Conservation (phyloP, 2,329 filamentous ascomycete genomes). For the Fusarium ramigenum region DNA sequence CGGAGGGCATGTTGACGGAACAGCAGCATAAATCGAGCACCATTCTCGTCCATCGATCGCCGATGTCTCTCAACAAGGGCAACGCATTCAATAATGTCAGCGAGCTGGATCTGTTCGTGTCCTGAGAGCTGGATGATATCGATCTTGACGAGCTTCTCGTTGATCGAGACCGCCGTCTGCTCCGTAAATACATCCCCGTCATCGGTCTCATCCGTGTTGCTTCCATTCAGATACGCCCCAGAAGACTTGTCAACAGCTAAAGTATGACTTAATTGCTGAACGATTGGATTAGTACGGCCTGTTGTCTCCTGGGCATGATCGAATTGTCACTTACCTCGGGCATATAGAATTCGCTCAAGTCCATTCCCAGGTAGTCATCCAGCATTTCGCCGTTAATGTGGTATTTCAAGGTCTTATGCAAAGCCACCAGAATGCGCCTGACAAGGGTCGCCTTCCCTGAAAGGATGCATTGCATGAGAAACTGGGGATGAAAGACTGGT, state of each 20-base stretch:
- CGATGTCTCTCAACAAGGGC: slow-evolving; percentile 87
- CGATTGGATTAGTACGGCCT: slow-evolving; percentile 5
- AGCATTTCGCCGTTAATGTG: slow-evolving; percentile 82
- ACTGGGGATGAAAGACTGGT: slow-evolving; percentile 91
- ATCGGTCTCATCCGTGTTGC: slow-evolving; percentile 53
- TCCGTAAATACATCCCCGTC: slow-evolving; percentile 76
- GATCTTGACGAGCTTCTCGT: slow-evolving; percentile 78
- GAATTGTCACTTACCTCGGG: slow-evolving; percentile 31
- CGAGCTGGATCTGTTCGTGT: slow-evolving; percentile 85
- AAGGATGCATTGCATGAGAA: slow-evolving; percentile 86
- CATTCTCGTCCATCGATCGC: slow-evolving; percentile 90
- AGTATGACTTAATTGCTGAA: slow-evolving; percentile 26
- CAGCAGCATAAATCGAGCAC: slow-evolving; percentile 86
- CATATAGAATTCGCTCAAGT: slow-evolving; percentile 67
- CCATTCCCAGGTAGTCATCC: slow-evolving; percentile 78
- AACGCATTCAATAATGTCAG: slow-evolving; percentile 85
- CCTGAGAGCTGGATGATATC: slow-evolving; percentile 83
- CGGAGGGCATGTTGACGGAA: slow-evolving; percentile 83
- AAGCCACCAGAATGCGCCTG: slow-evolving; percentile 74
- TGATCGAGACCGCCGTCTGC: slow-evolving; percentile 73
- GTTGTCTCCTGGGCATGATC: not conserved
- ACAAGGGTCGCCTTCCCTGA: slow-evolving; percentile 79
- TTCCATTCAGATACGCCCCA: slow-evolving; percentile 51
- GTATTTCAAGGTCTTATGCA: slow-evolving; percentile 83
- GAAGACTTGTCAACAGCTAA: slow-evolving; percentile 44